Conservation (phyloP, 2,329 filamentous ascomycete species). For the Hypoxylon sp. region DNA sequence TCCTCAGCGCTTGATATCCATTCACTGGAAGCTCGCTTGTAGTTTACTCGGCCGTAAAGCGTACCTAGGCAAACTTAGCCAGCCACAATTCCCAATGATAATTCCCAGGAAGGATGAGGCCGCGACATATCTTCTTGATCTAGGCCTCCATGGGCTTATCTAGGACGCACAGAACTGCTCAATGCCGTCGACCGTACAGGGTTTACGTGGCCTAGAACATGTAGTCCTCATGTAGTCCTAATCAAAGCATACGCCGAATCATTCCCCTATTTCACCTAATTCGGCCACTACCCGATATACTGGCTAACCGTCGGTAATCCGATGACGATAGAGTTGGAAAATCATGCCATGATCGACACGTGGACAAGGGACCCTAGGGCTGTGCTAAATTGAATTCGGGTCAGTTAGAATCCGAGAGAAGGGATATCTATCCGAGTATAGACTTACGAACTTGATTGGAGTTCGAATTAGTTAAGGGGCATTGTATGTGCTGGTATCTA, state of each 20-base stretch:
- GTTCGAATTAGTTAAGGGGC: not conserved
- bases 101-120: conserved; percentile 22
- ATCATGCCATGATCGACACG: conserved; percentile 43
- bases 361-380: conserved; percentile 37
- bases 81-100: conserved; percentile 31
- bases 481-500: conserved; percentile 13
- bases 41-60: conserved; percentile 43
- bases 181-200: conserved; percentile 44
- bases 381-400: conserved; percentile 38
- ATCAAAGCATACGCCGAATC: conserved; percentile 36
- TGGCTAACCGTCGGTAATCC: conserved; percentile 35
- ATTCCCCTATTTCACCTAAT: conserved; percentile 41
- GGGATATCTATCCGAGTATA: conserved; percentile 28
- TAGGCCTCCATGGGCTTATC: conserved; percentile 38
- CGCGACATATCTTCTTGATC: conserved; percentile 38
- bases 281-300: conserved; percentile 41
- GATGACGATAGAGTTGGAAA: conserved; percentile 33
- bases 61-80: conserved; percentile 42
- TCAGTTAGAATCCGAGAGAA: conserved; percentile 31
- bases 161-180: conserved; percentile 42
- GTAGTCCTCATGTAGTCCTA: conserved; percentile 26
- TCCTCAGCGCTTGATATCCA: conserved; percentile 18
- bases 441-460: conserved; percentile 26
- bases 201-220: conserved; percentile 44
- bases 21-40: conserved; percentile 30